A percentile compares a stretch with the other conserved stretches of the same genome.
Evolutionary conservation across 208 protist species (phyloP).

Genomic region (Trypanosoma platydactyli): DNA sequence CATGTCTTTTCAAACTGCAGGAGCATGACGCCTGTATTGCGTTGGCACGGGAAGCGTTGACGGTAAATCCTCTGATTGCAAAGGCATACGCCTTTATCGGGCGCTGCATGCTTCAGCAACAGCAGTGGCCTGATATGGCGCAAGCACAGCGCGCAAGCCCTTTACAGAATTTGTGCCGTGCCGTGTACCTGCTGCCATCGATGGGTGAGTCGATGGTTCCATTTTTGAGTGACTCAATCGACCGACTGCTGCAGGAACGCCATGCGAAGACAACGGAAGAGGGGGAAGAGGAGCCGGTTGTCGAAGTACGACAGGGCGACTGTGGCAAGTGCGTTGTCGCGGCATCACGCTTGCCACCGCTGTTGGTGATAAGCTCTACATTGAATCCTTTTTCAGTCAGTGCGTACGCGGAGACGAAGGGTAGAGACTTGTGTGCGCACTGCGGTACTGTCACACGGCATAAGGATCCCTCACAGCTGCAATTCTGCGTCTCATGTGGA

Average conservation of each 20-base stretch:
- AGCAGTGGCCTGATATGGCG: slow-evolving; percentile 16
- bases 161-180: slow-evolving; percentile 70
- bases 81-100: slow-evolving; percentile 86
- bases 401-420: slow-evolving; percentile 54
- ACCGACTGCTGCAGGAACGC: slow-evolving; percentile 18
- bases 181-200: slow-evolving; percentile 66
- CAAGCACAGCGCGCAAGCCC: slow-evolving; percentile 15
- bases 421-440: slow-evolving; percentile 46
- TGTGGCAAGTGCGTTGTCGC: slow-evolving; percentile 59
- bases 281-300: slow-evolving; percentile 10
- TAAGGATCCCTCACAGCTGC: not conserved
- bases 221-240: slow-evolving; percentile 29
- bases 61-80: slow-evolving; percentile 64
- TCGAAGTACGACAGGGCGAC: slow-evolving; percentile 22
- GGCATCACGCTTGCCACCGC: slow-evolving; percentile 33
- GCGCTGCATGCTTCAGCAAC: slow-evolving; percentile 36
- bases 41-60: slow-evolving; percentile 48
- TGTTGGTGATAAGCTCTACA: slow-evolving; percentile 39
- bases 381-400: slow-evolving; percentile 65
- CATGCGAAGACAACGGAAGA: not conserved
- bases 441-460: slow-evolving; percentile 37
- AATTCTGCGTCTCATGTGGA: slow-evolving; percentile 40
- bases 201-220: slow-evolving; percentile 38
- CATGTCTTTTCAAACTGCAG: slow-evolving; percentile 67
- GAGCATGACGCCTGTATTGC: slow-evolving; percentile 41